phyloP scores from a whole-genome alignment of 495 filamentous ascomycete genomes.

The Saxophila tyrrhenica region DNA sequence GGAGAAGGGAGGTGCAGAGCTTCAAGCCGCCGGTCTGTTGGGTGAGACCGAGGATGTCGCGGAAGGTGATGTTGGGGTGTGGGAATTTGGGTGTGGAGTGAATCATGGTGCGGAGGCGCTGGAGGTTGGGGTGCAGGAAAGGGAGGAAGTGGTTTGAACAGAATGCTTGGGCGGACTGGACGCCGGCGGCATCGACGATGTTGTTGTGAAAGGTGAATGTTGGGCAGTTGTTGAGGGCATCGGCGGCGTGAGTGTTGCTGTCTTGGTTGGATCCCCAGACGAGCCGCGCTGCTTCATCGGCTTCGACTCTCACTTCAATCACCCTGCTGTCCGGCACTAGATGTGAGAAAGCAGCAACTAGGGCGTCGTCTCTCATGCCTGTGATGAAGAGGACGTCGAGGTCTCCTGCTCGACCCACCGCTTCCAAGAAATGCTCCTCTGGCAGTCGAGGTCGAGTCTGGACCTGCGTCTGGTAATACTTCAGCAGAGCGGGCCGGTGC shows the following conservation, averaged over 20 bases:
- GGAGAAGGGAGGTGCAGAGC: conserved; percentile 44
- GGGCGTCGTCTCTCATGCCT: conserved; percentile 54
- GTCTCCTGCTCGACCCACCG: conserved; percentile 36
- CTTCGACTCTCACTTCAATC: conserved; percentile 43
- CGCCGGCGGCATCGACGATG: background rate
- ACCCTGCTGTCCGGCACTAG: conserved; percentile 45
- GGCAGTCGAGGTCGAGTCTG: conserved; percentile 29
- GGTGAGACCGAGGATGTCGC: conserved; percentile 47
- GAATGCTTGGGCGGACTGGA: background rate
- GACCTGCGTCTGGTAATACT: conserved; percentile 43
- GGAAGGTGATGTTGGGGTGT: conserved; percentile 41
- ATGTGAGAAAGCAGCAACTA: conserved; percentile 43
- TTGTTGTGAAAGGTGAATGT: background rate
- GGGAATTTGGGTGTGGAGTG: conserved; percentile 42
- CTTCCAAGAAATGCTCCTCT: conserved; percentile 32
- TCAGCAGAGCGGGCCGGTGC: conserved; percentile 43
- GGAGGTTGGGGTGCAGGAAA: background rate
- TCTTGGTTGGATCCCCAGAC: too few relatives aligned
- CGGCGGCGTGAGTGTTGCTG: background rate
- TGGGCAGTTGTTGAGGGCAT: background rate
- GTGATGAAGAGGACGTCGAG: conserved; percentile 51
- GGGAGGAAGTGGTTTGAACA: background rate
- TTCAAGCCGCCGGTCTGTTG: conserved; percentile 43
- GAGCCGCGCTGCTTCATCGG: conserved; percentile 32
- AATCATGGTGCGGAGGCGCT: conserved; percentile 33